Percentiles rank a stretch among this genome's conserved stretches.
phyloP scores from a whole-genome alignment of 2,329 filamentous ascomycete species.

The Fusarium sp. region DNA sequence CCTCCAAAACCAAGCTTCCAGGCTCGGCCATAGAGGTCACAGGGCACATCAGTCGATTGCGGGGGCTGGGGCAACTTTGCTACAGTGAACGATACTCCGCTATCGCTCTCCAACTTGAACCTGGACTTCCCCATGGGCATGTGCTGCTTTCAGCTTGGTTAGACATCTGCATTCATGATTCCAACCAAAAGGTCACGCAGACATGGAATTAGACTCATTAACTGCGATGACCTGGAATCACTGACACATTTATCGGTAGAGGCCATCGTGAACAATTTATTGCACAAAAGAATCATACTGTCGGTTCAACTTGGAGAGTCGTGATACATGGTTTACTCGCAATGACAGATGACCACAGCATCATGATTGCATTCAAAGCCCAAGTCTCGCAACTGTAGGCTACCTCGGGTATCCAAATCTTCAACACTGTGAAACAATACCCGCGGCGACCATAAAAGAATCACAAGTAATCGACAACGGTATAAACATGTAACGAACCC shows the following conservation, averaged over 20 bases:
- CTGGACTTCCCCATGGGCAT: not conserved
- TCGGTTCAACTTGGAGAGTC: not conserved
- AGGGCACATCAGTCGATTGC: slow-evolving; percentile 39
- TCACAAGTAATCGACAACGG: not conserved
- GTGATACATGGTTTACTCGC: not conserved
- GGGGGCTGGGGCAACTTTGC: slow-evolving; percentile 2
- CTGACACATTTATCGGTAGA: not conserved
- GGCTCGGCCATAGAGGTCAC: slow-evolving; percentile 22
- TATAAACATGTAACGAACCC: slow-evolving; percentile 11
- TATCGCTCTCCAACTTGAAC: not conserved
- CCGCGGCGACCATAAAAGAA: not conserved
- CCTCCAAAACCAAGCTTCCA: slow-evolving; percentile 5
- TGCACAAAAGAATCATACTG: not conserved
- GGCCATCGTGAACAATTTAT: not conserved
- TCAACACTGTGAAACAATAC: not conserved
- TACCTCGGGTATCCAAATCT: not conserved
- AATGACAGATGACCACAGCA: not conserved
- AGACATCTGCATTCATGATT: not conserved
- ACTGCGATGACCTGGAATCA: not conserved
- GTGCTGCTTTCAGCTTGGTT: not conserved
- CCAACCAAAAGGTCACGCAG: slow-evolving; percentile 10
- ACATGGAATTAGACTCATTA: not conserved
- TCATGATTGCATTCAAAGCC: not conserved
- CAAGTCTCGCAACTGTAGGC: not conserved
- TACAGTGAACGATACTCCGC: slow-evolving; percentile 15